A percentile compares a stretch with the other conserved stretches of the same genome.
These are phyloP conservation scores for Pharus latifolius DNA, from an alignment of 176 grass and related monocot genomes.

Conservation along the genomic window DNA sequence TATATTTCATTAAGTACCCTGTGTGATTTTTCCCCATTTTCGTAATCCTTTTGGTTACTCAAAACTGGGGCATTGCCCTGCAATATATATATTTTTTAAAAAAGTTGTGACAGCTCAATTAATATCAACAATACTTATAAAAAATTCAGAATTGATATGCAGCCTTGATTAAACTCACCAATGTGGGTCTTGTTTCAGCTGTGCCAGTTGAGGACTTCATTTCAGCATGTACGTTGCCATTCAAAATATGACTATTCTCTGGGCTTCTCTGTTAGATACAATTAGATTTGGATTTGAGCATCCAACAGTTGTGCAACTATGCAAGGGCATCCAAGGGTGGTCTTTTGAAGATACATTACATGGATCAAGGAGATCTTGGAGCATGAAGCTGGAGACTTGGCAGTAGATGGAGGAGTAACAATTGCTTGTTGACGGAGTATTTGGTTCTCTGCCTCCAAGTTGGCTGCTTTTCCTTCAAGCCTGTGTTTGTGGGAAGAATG, in stretches of 20 bases:
- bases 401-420: constrained; percentile 40
- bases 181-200: constrained; percentile 27
- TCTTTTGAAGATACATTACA: constrained; percentile 41
- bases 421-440: constrained; percentile 57
- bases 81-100: constrained; percentile 2
- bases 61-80: constrained; percentile 26
- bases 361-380: constrained; percentile 49
- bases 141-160: constrained; percentile 10
- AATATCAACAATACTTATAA: not conserved
- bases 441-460: constrained; percentile 62
- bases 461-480: constrained; percentile 47
- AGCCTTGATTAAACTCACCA: constrained; percentile 33
- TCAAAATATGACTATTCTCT: constrained; percentile 71
- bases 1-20: constrained; percentile 52
- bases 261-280: constrained; percentile 50
- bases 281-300: constrained; percentile 32
- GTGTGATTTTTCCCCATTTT: constrained; percentile 60
- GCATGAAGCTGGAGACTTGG: constrained; percentile 52
- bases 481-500: constrained; percentile 20
- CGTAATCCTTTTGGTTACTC: constrained; percentile 42
- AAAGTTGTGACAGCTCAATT: not conserved
- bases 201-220: constrained; percentile 8
- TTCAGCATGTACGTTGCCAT: constrained; percentile 52
- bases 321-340: no score
- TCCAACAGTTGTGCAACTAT: constrained; percentile 14